Conservation (phyloP, 225 moss, liverwort and hornwort genomes). For the Climacium dendroides region DNA sequence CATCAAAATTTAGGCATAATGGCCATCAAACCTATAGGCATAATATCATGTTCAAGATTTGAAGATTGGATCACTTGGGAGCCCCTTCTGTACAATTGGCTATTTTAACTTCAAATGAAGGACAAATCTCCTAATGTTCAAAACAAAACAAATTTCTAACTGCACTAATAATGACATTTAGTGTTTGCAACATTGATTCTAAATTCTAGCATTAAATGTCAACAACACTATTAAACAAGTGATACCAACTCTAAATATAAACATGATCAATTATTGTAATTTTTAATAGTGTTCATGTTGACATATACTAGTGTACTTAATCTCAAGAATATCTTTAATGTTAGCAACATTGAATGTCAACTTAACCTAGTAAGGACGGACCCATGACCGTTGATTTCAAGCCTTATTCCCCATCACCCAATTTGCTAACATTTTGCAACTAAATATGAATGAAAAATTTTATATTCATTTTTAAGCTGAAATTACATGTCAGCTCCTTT, state of each 20-base stretch:
- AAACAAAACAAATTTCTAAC: not conserved
- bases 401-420: too few species aligned
- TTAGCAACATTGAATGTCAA: not conserved
- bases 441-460: too few species aligned
- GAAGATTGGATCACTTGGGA: fast-evolving
- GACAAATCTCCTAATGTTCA: not conserved
- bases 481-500: too few species aligned
- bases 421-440: too few species aligned
- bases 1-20: not conserved
- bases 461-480: too few species aligned
- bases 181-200: not conserved
- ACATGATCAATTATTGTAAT: not conserved
- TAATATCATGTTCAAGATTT: not conserved
- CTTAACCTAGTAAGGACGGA: too few species aligned
- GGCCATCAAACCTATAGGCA: too few species aligned
- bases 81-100: fast-evolving
- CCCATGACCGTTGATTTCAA: too few species aligned
- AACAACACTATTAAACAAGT: not conserved
- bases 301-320: not conserved
- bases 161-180: not conserved
- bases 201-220: not conserved
- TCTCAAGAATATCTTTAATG: not conserved
- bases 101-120: not conserved
- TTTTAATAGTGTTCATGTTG: not conserved
- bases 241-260: not conserved